Percentiles rank a stretch among this genome's conserved stretches.
Evolutionary conservation across 768 basidiomycete species (phyloP).

Genomic region (Tricholoma terreum): DNA sequence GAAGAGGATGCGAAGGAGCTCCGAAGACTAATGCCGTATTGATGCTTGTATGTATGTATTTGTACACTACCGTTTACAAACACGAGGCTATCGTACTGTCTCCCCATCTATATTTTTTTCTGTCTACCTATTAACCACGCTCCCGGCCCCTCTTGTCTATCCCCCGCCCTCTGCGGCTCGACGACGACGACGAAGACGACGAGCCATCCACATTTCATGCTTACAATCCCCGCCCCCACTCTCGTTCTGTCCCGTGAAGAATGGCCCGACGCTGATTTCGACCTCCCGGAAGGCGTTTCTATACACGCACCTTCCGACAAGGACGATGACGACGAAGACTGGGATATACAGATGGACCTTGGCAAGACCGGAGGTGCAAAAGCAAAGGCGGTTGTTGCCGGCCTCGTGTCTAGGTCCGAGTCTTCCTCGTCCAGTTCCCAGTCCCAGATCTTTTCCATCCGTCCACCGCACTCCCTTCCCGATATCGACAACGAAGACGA

Average conservation of each 20-base stretch:
- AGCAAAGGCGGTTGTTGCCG: constrained; percentile 35
- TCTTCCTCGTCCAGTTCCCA: constrained; percentile 28
- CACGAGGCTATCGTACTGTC: constrained; percentile 25
- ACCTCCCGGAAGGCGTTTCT: constrained; percentile 71
- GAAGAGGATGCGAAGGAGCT: constrained; percentile 58
- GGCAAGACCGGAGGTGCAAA: constrained; percentile 55
- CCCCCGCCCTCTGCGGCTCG: constrained; percentile 7
- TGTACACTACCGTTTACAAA: constrained; percentile 18
- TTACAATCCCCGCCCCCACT: constrained; percentile 56
- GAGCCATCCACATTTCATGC: constrained; percentile 41
- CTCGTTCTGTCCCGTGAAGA: constrained; percentile 60
- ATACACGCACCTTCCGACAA: constrained; percentile 65
- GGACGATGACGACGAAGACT: constrained; percentile 68
- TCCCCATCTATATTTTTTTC: constrained; percentile 11
- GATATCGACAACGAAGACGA: constrained; percentile 51
- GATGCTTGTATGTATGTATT: background rate
- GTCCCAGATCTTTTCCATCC: constrained; percentile 56
- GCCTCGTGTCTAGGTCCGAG: constrained; percentile 38
- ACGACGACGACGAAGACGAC: background rate
- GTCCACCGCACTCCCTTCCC: constrained; percentile 54
- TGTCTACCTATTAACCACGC: constrained; percentile 15
- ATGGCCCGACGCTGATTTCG: constrained; percentile 88
- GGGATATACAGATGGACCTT: constrained; percentile 77
- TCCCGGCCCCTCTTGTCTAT: too few species aligned
- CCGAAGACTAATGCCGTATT: constrained; percentile 65